A percentile compares a stretch with the other conserved stretches of the same genome.
Conservation (phyloP, 1,139 yeast species). For the Suzukiozyma palmioleophila region DNA sequence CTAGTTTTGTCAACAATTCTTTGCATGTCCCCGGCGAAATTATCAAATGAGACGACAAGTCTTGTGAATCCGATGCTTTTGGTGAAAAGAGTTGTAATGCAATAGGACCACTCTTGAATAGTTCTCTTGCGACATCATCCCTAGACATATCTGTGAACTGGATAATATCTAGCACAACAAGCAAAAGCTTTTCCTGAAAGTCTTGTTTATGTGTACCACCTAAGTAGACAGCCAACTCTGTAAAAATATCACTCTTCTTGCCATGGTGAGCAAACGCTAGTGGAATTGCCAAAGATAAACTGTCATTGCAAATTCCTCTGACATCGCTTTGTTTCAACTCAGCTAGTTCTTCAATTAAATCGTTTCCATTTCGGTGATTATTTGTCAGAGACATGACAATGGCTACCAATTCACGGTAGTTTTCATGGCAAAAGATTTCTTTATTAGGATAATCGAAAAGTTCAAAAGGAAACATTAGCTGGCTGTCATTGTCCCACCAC, state of each 20-base stretch:
- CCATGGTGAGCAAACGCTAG: conserved; percentile 46
- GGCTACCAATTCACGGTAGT: conserved; percentile 33
- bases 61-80: conserved; percentile 9
- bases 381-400: conserved; percentile 22
- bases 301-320: conserved; percentile 21
- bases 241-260: conserved; percentile 31
- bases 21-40: conserved; percentile 27
- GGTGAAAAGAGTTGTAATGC: conserved; percentile 4
- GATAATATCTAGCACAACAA: conserved; percentile 24
- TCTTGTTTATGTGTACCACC: conserved; percentile 12
- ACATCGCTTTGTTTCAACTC: conserved; percentile 11
- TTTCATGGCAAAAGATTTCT: conserved; percentile 22
- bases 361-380: conserved; percentile 2
- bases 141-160: conserved; percentile 37
- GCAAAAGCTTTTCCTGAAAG: conserved; percentile 15
- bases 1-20: conserved; percentile 15
- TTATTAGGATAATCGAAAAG: conserved; percentile 29
- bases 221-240: conserved; percentile 11
- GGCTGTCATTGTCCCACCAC: conserved; percentile 34
- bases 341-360: conserved; percentile 16
- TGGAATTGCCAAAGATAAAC: conserved; percentile 37
- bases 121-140: conserved; percentile 16
- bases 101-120: conserved; percentile 7
- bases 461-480: conserved; percentile 35
- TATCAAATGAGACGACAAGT: conserved; percentile 12